Evolutionary conservation across 1,284 basidiomycete species (phyloP).

Genomic region (Irpex rosettiformis): DNA sequence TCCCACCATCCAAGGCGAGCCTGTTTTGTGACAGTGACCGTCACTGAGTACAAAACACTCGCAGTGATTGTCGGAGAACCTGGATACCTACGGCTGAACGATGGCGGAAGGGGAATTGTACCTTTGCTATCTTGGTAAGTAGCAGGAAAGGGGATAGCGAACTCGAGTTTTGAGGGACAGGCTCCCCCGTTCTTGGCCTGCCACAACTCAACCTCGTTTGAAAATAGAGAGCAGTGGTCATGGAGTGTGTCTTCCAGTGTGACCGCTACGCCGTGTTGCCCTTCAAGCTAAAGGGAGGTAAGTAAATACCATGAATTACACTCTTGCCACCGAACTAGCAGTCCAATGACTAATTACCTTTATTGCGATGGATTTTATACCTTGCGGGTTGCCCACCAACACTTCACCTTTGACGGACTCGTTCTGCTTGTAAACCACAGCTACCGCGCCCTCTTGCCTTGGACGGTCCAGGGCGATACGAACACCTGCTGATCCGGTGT

Average conservation of each 20-base stretch:
- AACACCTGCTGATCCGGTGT: conserved; percentile 16
- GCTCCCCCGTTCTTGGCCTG: conserved; percentile 15
- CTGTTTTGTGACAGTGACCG: conserved; percentile 26
- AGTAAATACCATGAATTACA: not conserved
- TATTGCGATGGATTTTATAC: not conserved
- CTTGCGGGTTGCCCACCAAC: not conserved
- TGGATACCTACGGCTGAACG: conserved; percentile 36
- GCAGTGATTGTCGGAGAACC: conserved; percentile 30
- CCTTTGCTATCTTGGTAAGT: conserved; percentile 36
- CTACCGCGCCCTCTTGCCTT: not conserved
- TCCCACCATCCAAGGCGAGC: conserved; percentile 13
- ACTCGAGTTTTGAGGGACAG: conserved; percentile 47
- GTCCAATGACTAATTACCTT: conserved; percentile 15
- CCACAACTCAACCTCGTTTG: conserved; percentile 36
- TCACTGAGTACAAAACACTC: conserved; percentile 37
- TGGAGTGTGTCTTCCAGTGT: conserved; percentile 22
- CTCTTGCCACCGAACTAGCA: not conserved
- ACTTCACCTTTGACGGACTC: not conserved
- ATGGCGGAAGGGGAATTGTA: conserved; percentile 45
- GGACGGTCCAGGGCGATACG: not conserved
- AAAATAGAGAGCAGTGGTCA: not conserved
- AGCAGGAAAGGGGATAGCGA: conserved; percentile 45
- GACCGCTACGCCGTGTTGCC: not conserved
- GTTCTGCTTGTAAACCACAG: not conserved
- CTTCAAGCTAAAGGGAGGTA: not conserved